phyloP scores from a whole-genome alignment of 2,329 filamentous ascomycete species.

The Pyrenophora teres region DNA sequence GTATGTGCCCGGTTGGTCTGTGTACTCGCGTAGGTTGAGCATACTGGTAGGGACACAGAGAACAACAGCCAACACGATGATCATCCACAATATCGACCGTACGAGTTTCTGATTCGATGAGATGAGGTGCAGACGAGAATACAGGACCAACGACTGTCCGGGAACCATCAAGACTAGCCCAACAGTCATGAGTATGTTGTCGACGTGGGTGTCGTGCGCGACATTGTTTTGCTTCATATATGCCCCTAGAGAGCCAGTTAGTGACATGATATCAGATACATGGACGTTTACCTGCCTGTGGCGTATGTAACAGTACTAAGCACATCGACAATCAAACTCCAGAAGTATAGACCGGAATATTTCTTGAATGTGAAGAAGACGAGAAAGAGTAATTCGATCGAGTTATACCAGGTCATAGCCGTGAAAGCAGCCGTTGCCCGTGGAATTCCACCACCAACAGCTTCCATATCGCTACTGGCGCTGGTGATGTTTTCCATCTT shows the following conservation, averaged over 20 bases:
- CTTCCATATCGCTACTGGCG: slow-evolving; percentile 14
- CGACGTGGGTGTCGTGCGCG: slow-evolving; percentile 16
- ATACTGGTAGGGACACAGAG: slow-evolving; percentile 57
- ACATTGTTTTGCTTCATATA: slow-evolving; percentile 6
- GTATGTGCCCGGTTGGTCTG: slow-evolving; percentile 12
- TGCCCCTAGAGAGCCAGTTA: slow-evolving; percentile 6
- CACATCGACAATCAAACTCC: slow-evolving; percentile 14
- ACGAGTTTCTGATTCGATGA: slow-evolving; percentile 2
- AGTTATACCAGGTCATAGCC: slow-evolving; percentile 26
- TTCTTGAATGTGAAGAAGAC: slow-evolving; percentile 22
- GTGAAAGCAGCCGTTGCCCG: slow-evolving; percentile 16
- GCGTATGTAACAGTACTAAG: slow-evolving; percentile 16
- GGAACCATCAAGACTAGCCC: slow-evolving; percentile 64
- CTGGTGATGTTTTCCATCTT: neutral
- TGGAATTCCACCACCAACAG: slow-evolving; percentile 7
- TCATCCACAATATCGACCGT: slow-evolving; percentile 57
- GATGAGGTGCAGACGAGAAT: slow-evolving; percentile 52
- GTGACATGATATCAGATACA: neutral
- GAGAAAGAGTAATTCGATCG: slow-evolving; percentile 22
- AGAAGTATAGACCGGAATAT: slow-evolving; percentile 24
- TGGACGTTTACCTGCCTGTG: neutral
- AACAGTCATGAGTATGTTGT: slow-evolving; percentile 47
- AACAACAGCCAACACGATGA: slow-evolving; percentile 45
- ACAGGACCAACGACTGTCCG: slow-evolving; percentile 63
- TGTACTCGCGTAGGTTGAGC: slow-evolving; percentile 29